A percentile compares a stretch with the other conserved stretches of the same genome.
Evolutionary conservation across 306 rosid species (phyloP).

Genomic region (Alnus rubra): DNA sequence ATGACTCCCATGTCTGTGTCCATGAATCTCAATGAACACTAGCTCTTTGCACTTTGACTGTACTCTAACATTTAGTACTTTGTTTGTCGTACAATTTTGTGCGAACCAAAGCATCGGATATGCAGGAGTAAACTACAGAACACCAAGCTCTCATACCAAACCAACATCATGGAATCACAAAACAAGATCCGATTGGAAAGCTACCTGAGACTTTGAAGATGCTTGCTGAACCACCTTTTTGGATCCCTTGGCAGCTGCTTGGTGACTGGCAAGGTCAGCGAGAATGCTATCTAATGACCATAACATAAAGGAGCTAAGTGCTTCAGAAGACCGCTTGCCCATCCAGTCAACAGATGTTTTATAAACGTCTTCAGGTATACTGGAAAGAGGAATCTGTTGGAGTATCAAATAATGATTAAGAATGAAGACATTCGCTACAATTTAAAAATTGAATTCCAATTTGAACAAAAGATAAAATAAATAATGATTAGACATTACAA

Average conservation of each 20-base stretch:
- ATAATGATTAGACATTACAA: background rate
- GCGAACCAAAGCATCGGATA: background rate
- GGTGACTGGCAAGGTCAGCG: constrained; percentile 58
- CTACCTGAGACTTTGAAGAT: constrained; percentile 69
- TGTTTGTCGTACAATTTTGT: background rate
- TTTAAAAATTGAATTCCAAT: background rate
- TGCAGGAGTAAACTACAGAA: background rate
- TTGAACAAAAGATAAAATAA: background rate
- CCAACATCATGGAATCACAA: background rate
- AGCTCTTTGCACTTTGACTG: background rate
- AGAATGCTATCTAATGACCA: constrained; percentile 71
- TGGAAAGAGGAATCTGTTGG: constrained; percentile 63
- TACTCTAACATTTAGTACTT: background rate
- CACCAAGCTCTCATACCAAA: background rate
- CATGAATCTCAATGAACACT: background rate
- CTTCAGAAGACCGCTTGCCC: constrained; percentile 49
- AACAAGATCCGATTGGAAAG: constrained; percentile 4
- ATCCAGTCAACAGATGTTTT: constrained; percentile 72
- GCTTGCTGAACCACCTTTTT: constrained; percentile 58
- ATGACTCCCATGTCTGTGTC: background rate
- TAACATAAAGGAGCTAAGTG: constrained; percentile 57
- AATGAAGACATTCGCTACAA: background rate
- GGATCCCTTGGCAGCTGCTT: constrained; percentile 57
- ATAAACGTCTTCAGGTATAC: constrained; percentile 57
- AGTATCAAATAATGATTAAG: constrained; percentile 19